Percentiles rank a stretch among this genome's conserved stretches.
phyloP scores from a whole-genome alignment of 2,329 filamentous ascomycete genomes.

The Bipolaris gigantea region DNA sequence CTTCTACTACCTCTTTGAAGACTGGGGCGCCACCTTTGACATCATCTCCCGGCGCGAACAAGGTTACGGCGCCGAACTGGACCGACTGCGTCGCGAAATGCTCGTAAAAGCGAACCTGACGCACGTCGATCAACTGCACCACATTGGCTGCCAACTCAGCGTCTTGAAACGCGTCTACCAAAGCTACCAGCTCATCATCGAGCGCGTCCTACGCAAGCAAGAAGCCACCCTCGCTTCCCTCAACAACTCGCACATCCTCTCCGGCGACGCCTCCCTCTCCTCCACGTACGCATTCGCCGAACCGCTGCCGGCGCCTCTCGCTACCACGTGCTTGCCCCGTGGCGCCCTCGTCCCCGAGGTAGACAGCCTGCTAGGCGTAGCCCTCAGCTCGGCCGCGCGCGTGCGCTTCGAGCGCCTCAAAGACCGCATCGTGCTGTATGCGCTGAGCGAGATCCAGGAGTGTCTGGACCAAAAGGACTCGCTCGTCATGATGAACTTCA shows the following conservation, averaged over 20 bases:
- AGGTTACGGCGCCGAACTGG: conserved; percentile 53
- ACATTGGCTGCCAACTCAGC: conserved; percentile 62
- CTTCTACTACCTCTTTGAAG: conserved; percentile 70
- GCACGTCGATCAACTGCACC: conserved; percentile 58
- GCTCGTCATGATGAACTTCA: conserved; percentile 74
- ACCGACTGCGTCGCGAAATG: conserved; percentile 57
- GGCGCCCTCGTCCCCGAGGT: conserved; percentile 36
- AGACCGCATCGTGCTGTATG: conserved; percentile 62
- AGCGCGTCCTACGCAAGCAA: conserved; percentile 57
- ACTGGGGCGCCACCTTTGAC: conserved; percentile 63
- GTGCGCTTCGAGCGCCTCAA: conserved; percentile 62
- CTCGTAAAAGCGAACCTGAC: conserved; percentile 53
- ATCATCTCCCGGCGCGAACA: conserved; percentile 55
- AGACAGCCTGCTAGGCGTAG: conserved; percentile 49
- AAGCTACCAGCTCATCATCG: conserved; percentile 62
- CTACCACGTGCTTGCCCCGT: no score
- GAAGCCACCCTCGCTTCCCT: conserved; percentile 48
- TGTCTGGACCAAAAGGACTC: conserved; percentile 71
- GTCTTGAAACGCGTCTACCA: conserved; percentile 63
- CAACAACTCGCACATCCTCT: conserved; percentile 48
- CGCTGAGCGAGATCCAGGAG: conserved; percentile 63
- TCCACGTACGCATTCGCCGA: conserved; percentile 28
- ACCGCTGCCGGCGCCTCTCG: no score
- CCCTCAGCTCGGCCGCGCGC: conserved; percentile 53
- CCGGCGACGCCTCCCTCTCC: conserved; percentile 33